Conservation (phyloP, 1,284 basidiomycete genomes). For the Entoloma clypeatum region DNA sequence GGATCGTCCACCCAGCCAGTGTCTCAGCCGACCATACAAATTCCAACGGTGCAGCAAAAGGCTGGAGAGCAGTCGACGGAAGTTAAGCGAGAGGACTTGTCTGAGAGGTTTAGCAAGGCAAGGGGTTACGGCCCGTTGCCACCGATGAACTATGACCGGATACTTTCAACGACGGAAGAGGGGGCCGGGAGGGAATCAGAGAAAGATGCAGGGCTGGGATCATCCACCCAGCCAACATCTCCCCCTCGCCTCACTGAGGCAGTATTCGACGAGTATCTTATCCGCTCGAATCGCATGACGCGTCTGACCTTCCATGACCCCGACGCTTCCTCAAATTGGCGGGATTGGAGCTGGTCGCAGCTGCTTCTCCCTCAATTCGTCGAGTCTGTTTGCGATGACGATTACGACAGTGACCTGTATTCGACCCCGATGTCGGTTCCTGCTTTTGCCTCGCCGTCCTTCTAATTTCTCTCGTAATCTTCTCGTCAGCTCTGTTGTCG, state of each 20-base stretch:
- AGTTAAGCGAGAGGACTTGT: too few species aligned
- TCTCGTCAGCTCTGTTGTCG: neutral
- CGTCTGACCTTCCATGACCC: constrained; percentile 14
- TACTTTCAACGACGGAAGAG: too few species aligned
- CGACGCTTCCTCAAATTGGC: constrained; percentile 24
- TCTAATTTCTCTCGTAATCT: neutral
- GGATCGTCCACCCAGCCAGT: too few species aligned
- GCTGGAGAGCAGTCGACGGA: too few species aligned
- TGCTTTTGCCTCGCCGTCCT: neutral
- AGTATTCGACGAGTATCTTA: constrained; percentile 30
- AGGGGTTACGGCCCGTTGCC: too few species aligned
- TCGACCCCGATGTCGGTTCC: neutral
- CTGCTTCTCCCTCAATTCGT: constrained; percentile 30
- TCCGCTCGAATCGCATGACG: constrained; percentile 29
- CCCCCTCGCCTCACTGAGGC: constrained; percentile 17
- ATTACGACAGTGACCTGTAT: neutral
- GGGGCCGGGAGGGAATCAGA: too few species aligned
- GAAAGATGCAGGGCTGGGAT: too few species aligned
- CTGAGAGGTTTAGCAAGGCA: too few species aligned
- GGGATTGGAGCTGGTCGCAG: constrained; percentile 39
- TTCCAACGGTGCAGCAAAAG: too few species aligned
- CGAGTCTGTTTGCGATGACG: constrained; percentile 5
- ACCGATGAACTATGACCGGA: too few species aligned
- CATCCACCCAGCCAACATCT: constrained; percentile 6
- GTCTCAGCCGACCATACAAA: too few species aligned